Evolutionary conservation across 139 green algal genomes (phyloP).

Genomic region (Chlamydomonas applanata): DNA sequence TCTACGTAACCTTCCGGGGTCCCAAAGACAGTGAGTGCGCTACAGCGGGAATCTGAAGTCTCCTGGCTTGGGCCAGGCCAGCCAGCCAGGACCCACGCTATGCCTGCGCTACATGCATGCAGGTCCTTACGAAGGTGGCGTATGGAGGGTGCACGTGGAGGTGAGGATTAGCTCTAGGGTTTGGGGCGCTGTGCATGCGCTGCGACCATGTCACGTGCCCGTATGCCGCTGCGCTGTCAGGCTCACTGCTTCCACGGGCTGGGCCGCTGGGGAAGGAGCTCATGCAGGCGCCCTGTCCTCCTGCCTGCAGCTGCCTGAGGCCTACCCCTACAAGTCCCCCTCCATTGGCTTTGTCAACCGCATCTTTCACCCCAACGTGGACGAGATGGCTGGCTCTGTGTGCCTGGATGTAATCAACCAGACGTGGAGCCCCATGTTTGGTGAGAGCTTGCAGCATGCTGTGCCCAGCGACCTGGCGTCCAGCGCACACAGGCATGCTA

Average conservation of each 20-base stretch:
- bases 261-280: too few relatives aligned
- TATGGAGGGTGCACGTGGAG: slow-evolving; percentile 96
- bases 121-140: slow-evolving; percentile 93
- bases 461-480: too few relatives aligned
- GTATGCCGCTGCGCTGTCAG: too few relatives aligned
- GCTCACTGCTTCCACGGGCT: too few relatives aligned
- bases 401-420: slow-evolving; percentile 99
- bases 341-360: slow-evolving; percentile 97
- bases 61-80: not conserved
- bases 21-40: slow-evolving; percentile 68
- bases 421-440: slow-evolving; percentile 99
- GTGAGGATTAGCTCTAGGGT: too few relatives aligned
- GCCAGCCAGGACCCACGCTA: not conserved
- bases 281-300: too few relatives aligned
- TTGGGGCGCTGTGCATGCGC: too few relatives aligned
- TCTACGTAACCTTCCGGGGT: slow-evolving; percentile 89
- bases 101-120: not conserved
- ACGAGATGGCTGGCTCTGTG: slow-evolving; percentile 92
- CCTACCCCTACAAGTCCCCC: slow-evolving; percentile 77
- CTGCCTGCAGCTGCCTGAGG: slow-evolving; percentile 68
- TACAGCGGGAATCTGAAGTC: not conserved
- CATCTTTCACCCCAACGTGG: slow-evolving; percentile 96
- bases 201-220: too few relatives aligned
- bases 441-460: slow-evolving; percentile 42
- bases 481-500: too few relatives aligned